phyloP scores from a whole-genome alignment of 371 early-diverging fungal genomes.

The Funneliformis caledonium region DNA sequence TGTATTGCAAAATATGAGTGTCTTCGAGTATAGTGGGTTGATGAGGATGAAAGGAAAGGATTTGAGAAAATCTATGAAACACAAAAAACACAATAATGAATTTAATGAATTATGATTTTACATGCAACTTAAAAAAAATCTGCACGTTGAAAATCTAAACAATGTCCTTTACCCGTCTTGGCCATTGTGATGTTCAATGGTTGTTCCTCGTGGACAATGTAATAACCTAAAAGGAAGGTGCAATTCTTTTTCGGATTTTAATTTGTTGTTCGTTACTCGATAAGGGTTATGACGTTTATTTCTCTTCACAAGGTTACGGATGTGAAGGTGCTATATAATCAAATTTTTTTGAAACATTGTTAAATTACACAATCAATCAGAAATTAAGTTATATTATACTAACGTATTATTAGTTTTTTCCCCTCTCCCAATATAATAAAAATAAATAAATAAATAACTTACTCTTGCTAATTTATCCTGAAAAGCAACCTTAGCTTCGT shows the following conservation, averaged over 20 bases:
- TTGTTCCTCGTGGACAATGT: conserved; percentile 27
- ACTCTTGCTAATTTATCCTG: conserved; percentile 27
- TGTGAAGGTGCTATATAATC: conserved; percentile 46
- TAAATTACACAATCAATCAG: too few relatives aligned
- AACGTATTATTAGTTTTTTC: neutral
- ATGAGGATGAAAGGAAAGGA: conserved; percentile 30
- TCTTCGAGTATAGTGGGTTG: conserved; percentile 26
- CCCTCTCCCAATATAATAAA: too few relatives aligned
- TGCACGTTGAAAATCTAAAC: neutral
- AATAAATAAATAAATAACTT: neutral
- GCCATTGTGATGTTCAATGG: neutral
- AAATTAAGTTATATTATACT: neutral
- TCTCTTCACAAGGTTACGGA: conserved; percentile 45
- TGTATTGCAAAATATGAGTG: neutral
- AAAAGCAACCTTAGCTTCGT: conserved; percentile 1
- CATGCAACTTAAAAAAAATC: neutral
- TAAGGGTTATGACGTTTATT: conserved; percentile 42
- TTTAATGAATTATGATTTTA: neutral
- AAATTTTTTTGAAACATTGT: neutral
- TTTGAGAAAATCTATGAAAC: conserved; percentile 14
- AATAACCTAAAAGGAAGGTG: conserved; percentile 28
- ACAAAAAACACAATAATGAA: neutral
- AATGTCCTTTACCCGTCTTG: conserved; percentile 17
- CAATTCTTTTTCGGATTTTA: conserved; percentile 24
- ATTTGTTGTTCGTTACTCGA: neutral